These are phyloP conservation scores for Carpinus fangiana DNA, from an alignment of 306 rosid genomes.

Conservation along the genomic window DNA sequence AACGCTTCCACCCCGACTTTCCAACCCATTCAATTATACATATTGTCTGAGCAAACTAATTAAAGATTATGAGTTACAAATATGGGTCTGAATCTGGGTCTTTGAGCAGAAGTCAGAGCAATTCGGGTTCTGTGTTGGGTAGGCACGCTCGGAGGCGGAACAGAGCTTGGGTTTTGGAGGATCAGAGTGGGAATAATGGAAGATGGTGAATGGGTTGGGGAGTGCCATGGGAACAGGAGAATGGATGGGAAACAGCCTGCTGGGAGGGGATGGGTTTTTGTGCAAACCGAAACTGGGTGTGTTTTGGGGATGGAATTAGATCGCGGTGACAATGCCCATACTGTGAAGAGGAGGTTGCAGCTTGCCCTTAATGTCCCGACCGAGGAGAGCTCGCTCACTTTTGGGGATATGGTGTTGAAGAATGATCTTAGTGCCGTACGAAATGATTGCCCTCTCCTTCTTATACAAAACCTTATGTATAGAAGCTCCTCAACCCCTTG, in stretches of 20 bases:
- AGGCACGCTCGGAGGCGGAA: slow-evolving; percentile 55
- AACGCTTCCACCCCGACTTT: no score
- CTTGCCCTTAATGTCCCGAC: slow-evolving; percentile 84
- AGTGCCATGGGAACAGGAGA: slow-evolving; percentile 59
- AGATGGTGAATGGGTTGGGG: slow-evolving; percentile 34
- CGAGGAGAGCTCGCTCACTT: slow-evolving; percentile 85
- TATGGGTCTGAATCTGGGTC: slow-evolving; percentile 46
- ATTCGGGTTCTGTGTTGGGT: slow-evolving; percentile 50
- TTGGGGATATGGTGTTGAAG: slow-evolving; percentile 86
- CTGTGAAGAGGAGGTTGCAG: slow-evolving; percentile 95
- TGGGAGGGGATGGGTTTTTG: slow-evolving; percentile 78
- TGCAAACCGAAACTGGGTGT: slow-evolving; percentile 91
- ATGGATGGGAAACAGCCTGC: slow-evolving; percentile 60
- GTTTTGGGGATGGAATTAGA: slow-evolving; percentile 90
- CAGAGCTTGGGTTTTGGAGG: slow-evolving; percentile 61
- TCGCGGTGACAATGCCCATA: slow-evolving; percentile 85
- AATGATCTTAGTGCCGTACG: slow-evolving; percentile 83
- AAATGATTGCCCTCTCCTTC: slow-evolving; percentile 81
- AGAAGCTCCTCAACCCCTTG: slow-evolving; percentile 98
- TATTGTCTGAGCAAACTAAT: no score
- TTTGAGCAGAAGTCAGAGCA: slow-evolving; percentile 49
- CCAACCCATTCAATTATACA: no score
- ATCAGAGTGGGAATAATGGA: slow-evolving; percentile 37
- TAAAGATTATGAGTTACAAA: no score
- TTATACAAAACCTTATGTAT: slow-evolving; percentile 70